phyloP scores from a whole-genome alignment of 441 rosid genomes.

The Cnidoscolus chayamansa region DNA sequence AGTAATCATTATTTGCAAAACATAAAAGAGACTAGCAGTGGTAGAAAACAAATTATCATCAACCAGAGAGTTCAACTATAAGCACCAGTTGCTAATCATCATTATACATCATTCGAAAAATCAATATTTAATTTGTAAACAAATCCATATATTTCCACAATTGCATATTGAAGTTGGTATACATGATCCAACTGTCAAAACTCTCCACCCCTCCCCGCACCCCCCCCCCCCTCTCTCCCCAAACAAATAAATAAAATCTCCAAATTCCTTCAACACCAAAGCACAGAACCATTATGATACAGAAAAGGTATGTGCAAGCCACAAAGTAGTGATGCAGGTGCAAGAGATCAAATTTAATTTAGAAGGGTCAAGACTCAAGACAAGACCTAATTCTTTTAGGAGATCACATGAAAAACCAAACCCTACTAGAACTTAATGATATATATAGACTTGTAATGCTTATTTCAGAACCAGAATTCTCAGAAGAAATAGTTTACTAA shows the following conservation, averaged over 20 bases:
- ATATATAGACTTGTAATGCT: too few relatives aligned
- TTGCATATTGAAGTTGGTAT: background rate
- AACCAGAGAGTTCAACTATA: background rate
- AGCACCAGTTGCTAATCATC: background rate
- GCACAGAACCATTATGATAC: background rate
- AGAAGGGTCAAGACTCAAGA: too few relatives aligned
- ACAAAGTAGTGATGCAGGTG: background rate
- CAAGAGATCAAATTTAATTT: too few relatives aligned
- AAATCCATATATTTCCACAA: background rate
- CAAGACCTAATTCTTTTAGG: too few relatives aligned
- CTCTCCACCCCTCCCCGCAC: background rate
- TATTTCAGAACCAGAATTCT: too few relatives aligned
- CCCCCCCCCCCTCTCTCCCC: background rate
- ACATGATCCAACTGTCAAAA: background rate
- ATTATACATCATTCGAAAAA: background rate
- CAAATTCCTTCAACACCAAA: background rate
- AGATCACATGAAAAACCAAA: too few relatives aligned
- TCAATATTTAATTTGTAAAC: background rate
- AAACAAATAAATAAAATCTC: background rate
- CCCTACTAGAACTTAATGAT: too few relatives aligned
- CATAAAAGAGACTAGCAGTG: background rate
- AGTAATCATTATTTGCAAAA: background rate
- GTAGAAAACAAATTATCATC: background rate
- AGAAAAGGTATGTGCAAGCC: constrained; percentile 2
- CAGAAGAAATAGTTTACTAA: too few relatives aligned